These are phyloP conservation scores for Trichoderma gracile DNA, from an alignment of 2,329 filamentous ascomycete genomes.

Conservation along the genomic window DNA sequence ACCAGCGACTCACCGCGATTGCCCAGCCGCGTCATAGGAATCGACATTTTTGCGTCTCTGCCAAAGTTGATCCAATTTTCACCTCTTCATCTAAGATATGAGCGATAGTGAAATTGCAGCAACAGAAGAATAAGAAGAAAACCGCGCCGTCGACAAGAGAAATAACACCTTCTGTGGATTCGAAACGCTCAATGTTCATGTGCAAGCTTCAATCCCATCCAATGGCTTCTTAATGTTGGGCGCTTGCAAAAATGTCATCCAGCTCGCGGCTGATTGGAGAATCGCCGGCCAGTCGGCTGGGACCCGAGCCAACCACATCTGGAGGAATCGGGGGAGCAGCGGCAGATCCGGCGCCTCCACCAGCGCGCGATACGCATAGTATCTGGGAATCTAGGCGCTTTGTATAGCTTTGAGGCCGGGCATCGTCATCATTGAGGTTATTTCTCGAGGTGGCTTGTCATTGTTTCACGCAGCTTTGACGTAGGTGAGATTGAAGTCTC, in stretches of 20 bases:
- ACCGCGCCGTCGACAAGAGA: not conserved
- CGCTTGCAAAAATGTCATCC: slow-evolving; percentile 1
- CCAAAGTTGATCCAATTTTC: too few species aligned
- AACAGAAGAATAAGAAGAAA: too few species aligned
- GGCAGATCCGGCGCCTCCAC: slow-evolving; percentile 21
- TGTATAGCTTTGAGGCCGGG: not conserved
- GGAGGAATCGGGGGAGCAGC: not conserved
- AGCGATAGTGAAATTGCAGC: not conserved
- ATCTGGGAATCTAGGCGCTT: not conserved
- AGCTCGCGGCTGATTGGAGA: not conserved
- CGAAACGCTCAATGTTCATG: too few species aligned
- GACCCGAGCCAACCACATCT: slow-evolving; percentile 25
- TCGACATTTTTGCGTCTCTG: slow-evolving; percentile 34
- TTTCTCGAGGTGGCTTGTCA: too few species aligned
- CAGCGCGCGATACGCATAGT: not conserved
- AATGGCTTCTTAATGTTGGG: not conserved
- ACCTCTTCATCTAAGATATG: too few species aligned
- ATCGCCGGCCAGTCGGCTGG: slow-evolving; percentile 17
- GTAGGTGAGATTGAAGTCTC: too few species aligned
- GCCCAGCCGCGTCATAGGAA: slow-evolving; percentile 45
- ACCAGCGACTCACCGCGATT: slow-evolving; percentile 41
- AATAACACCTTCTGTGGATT: not conserved
- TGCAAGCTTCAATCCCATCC: too few species aligned
- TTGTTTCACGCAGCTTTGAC: not conserved
- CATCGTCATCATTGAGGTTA: not conserved